Percentiles rank a stretch among this genome's conserved stretches.
These are phyloP conservation scores for Monosporascus sp. DNA, from an alignment of 2,329 filamentous ascomycete species.

Conservation along the genomic window DNA sequence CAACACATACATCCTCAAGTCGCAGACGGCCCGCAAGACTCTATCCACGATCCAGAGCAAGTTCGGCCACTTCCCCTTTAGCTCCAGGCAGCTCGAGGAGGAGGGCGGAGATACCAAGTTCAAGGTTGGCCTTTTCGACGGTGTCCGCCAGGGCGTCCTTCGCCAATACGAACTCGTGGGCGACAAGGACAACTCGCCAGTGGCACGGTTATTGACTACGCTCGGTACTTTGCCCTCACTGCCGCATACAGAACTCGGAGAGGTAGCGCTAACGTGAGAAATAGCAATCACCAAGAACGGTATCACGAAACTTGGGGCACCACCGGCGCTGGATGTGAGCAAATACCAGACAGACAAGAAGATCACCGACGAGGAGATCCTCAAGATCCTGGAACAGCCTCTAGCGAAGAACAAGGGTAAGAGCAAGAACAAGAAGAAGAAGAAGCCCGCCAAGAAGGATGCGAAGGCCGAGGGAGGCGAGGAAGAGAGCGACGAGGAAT, in stretches of 20 bases:
- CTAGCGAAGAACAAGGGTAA: conserved; percentile 82
- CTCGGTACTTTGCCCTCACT: conserved; percentile 62
- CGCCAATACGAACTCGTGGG: conserved; percentile 94
- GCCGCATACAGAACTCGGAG: background rate
- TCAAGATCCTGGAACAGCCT: conserved; percentile 89
- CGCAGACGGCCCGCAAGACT: conserved; percentile 85
- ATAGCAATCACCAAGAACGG: conserved; percentile 97
- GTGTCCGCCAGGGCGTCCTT: conserved; percentile 86
- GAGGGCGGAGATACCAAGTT: conserved; percentile 68
- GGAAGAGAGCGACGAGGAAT: conserved; percentile 2
- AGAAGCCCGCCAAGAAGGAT: conserved; percentile 56
- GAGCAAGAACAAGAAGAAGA: conserved; percentile 88
- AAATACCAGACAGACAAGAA: conserved; percentile 96
- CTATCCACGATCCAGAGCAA: conserved; percentile 95
- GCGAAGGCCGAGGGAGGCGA: conserved; percentile 14
- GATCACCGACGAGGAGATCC: conserved; percentile 90
- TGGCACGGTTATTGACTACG: conserved; percentile 84
- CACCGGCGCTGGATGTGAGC: conserved; percentile 68
- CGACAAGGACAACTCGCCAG: conserved; percentile 82
- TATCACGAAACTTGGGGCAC: conserved; percentile 75
- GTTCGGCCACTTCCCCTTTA: conserved; percentile 97
- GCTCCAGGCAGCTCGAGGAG: conserved; percentile 91
- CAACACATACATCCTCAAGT: conserved; percentile 89
- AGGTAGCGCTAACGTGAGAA: conserved; percentile 14
- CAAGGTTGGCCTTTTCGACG: conserved; percentile 94